Evolutionary conservation across 352 stramenopile species (phyloP).

Genomic region (Phytophthora nicotianae): DNA sequence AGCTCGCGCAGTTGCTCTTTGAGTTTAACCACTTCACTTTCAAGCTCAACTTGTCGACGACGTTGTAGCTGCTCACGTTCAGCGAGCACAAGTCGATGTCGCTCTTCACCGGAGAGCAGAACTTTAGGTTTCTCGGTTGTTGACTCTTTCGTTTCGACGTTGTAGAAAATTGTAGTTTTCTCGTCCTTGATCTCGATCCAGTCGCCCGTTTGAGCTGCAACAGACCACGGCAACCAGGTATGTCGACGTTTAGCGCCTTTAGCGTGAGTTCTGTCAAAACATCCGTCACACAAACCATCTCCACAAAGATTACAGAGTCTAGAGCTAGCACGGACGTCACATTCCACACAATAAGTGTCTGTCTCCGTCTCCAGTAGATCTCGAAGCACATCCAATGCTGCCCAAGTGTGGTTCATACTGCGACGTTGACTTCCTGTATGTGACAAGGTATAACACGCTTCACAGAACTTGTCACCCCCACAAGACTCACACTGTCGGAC

Average conservation of each 20-base stretch:
- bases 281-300: conserved; percentile 74
- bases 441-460: conserved; percentile 46
- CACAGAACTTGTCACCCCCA: conserved; percentile 63
- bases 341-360: conserved; percentile 77
- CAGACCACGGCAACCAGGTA: conserved; percentile 63
- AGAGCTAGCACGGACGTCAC: conserved; percentile 49
- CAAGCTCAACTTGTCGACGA: conserved; percentile 53
- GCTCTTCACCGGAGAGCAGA: conserved; percentile 57
- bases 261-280: conserved; percentile 52
- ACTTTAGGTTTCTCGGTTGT: conserved; percentile 55
- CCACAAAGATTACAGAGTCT: conserved; percentile 79
- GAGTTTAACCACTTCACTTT: conserved; percentile 73
- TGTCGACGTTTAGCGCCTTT: conserved; percentile 70
- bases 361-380: conserved; percentile 51
- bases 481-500: conserved; percentile 59
- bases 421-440: conserved; percentile 35
- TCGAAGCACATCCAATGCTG: conserved; percentile 56
- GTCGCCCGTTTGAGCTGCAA: conserved; percentile 58
- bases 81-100: conserved; percentile 56
- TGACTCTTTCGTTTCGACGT: conserved; percentile 82
- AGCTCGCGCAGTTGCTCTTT: conserved; percentile 60
- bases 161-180: conserved; percentile 65
- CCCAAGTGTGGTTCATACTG: conserved; percentile 44
- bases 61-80: conserved; percentile 63
- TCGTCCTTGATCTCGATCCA: conserved; percentile 80